A percentile compares a stretch with the other conserved stretches of the same genome.
Evolutionary conservation across 2,329 filamentous ascomycete genomes (phyloP).

Genomic region (Penicillium digitatum): DNA sequence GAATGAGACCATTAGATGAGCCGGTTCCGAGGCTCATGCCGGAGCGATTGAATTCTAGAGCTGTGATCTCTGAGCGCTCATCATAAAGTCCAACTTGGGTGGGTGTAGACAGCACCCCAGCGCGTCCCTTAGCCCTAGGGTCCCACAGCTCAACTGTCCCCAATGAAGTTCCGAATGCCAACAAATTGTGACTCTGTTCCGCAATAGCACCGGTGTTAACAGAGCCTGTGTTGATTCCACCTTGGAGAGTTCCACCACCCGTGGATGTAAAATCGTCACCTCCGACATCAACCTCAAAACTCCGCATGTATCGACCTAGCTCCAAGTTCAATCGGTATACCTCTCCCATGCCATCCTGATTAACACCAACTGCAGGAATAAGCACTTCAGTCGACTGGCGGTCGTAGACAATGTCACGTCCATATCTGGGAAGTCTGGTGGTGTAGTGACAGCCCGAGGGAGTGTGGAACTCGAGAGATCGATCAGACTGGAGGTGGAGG

Average conservation of each 20-base stretch:
- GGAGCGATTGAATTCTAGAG: slow-evolving; percentile 77
- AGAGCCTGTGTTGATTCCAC: slow-evolving; percentile 76
- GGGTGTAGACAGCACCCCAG: slow-evolving; percentile 67
- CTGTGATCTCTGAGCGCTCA: slow-evolving; percentile 65
- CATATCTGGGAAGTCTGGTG: slow-evolving; percentile 87
- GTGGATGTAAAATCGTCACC: slow-evolving; percentile 66
- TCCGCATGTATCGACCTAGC: slow-evolving; percentile 87
- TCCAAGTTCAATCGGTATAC: slow-evolving; percentile 92
- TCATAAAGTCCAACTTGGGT: slow-evolving; percentile 39
- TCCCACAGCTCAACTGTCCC: slow-evolving; percentile 99
- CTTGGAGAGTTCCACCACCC: slow-evolving; percentile 74
- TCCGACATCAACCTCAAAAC: slow-evolving; percentile 86
- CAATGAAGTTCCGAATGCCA: slow-evolving; percentile 88
- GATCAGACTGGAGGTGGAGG: slow-evolving; percentile 85
- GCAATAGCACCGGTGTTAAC: slow-evolving; percentile 87
- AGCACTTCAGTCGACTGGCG: slow-evolving; percentile 76
- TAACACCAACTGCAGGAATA: slow-evolving; percentile 81
- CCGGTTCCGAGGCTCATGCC: slow-evolving; percentile 83
- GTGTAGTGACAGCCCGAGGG: slow-evolving; percentile 82
- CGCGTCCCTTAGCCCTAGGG: slow-evolving; percentile 72
- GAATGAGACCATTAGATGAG: slow-evolving; percentile 80
- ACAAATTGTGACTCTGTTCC: slow-evolving; percentile 80
- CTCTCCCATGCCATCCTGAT: slow-evolving; percentile 79
- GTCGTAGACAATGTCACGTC: slow-evolving; percentile 83
- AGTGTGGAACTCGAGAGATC: slow-evolving; percentile 89